Evolutionary conservation across 768 basidiomycete genomes (phyloP).

Genomic region (Auriscalpium orientale): DNA sequence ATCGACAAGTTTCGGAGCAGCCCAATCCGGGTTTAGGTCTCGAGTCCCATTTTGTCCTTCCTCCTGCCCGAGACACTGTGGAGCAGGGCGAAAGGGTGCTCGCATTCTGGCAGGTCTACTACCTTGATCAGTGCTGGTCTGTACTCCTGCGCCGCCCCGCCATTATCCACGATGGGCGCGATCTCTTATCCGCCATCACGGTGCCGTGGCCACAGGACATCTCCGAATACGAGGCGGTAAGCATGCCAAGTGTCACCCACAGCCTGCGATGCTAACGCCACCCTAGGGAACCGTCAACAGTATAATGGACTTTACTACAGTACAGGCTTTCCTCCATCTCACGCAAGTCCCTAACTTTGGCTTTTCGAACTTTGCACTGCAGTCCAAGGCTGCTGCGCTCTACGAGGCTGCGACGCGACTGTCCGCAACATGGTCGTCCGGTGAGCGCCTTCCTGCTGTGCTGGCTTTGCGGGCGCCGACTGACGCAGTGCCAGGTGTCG

Average conservation of each 20-base stretch:
- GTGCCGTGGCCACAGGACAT: constrained; percentile 75
- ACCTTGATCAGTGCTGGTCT: constrained; percentile 77
- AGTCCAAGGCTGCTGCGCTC: constrained; percentile 71
- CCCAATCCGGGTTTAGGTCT: constrained; percentile 18
- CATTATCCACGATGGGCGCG: constrained; percentile 56
- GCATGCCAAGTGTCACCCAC: constrained; percentile 13
- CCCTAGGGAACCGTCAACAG: constrained; percentile 51
- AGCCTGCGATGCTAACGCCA: background rate
- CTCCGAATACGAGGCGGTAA: constrained; percentile 64
- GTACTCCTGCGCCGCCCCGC: constrained; percentile 61
- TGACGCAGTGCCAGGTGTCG: constrained; percentile 21
- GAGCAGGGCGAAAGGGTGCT: constrained; percentile 66
- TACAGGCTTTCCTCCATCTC: constrained; percentile 50
- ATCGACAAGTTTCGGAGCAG: constrained; percentile 33
- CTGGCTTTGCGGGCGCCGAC: constrained; percentile 7
- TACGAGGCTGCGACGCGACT: constrained; percentile 61
- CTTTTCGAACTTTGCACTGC: constrained; percentile 57
- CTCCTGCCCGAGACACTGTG: constrained; percentile 49
- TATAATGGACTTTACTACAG: constrained; percentile 46
- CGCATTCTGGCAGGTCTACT: constrained; percentile 81
- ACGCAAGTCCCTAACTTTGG: constrained; percentile 46
- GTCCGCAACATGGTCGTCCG: constrained; percentile 51
- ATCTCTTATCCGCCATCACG: constrained; percentile 49
- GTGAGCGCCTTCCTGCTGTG: constrained; percentile 31
- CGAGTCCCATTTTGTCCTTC: constrained; percentile 39